phyloP scores from a whole-genome alignment of 257 asterid species.

The Fraxinus americana region DNA sequence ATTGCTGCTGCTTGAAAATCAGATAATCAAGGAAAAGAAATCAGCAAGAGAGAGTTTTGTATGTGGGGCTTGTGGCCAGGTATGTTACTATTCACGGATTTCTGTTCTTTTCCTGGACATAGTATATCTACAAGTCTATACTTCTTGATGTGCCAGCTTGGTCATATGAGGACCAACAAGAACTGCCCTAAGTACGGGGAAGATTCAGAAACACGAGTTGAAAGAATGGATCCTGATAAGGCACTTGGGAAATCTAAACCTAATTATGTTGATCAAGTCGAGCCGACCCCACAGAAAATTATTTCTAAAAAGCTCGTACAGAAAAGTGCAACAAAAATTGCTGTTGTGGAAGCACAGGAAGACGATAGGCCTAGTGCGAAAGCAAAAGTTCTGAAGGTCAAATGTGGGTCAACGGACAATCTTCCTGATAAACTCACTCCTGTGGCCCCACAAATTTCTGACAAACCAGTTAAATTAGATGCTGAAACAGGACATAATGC shows the following conservation, averaged over 20 bases:
- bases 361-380: conserved; percentile 76
- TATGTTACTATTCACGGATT: conserved; percentile 34
- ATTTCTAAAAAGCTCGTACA: conserved; percentile 57
- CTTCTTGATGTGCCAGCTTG: conserved; percentile 59
- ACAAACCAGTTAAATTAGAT: conserved; percentile 62
- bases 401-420: conserved; percentile 73
- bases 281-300: conserved; percentile 62
- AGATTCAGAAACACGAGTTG: conserved; percentile 68
- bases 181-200: conserved; percentile 95
- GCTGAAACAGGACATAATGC: conserved; percentile 67
- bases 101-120: conserved; percentile 18
- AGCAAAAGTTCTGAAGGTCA: conserved; percentile 85
- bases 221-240: conserved; percentile 67
- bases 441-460: conserved; percentile 75
- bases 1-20: conserved; percentile 31
- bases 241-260: conserved; percentile 43
- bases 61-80: conserved; percentile 99
- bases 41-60: conserved; percentile 94
- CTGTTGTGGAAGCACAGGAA: conserved; percentile 59
- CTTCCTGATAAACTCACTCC: conserved; percentile 72
- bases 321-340: conserved; percentile 55
- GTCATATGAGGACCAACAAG: conserved; percentile 99
- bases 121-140: conserved; percentile 16
- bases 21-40: conserved; percentile 93
- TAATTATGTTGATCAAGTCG: conserved; percentile 57